Evolutionary conservation across 2,329 filamentous ascomycete genomes (phyloP).

Genomic region (Esteya vermicola): DNA sequence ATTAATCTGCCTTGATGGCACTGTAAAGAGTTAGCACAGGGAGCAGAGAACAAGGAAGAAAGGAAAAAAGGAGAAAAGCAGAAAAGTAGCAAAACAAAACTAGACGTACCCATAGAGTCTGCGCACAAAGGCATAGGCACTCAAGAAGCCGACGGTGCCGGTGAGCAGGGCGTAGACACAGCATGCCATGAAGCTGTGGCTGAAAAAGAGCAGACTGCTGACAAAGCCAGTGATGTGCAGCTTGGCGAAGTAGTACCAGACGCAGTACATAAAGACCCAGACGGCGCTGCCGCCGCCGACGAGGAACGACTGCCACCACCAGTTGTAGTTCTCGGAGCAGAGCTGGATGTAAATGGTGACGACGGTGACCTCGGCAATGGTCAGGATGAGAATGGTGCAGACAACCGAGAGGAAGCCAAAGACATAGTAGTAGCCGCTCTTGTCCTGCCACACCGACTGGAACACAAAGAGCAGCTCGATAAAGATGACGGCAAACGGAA

Average conservation of each 20-base stretch:
- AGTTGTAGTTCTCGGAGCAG: slow-evolving; percentile 75
- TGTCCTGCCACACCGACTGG: slow-evolving; percentile 78
- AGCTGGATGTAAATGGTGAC: slow-evolving; percentile 73
- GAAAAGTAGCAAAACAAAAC: background rate
- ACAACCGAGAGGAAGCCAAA: slow-evolving; percentile 76
- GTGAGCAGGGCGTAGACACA: slow-evolving; percentile 67
- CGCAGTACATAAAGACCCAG: slow-evolving; percentile 73
- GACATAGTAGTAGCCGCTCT: slow-evolving; percentile 83
- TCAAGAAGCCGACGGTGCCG: slow-evolving; percentile 73
- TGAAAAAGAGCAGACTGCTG: slow-evolving; percentile 70
- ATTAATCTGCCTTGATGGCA: slow-evolving; percentile 36
- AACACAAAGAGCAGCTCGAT: slow-evolving; percentile 15
- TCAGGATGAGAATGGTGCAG: slow-evolving; percentile 55
- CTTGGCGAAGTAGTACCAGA: slow-evolving; percentile 72
- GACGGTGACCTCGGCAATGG: slow-evolving; percentile 70
- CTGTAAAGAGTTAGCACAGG: slow-evolving; percentile 15
- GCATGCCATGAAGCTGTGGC: slow-evolving; percentile 71
- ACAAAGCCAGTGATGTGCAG: slow-evolving; percentile 71
- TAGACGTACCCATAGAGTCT: slow-evolving; percentile 69
- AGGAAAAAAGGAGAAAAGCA: background rate
- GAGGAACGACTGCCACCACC: slow-evolving; percentile 86
- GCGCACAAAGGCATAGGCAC: slow-evolving; percentile 70
- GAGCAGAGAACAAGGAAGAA: background rate
- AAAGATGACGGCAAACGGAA: slow-evolving; percentile 55
- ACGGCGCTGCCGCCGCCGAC: slow-evolving; percentile 62